Percentiles rank a stretch among this genome's conserved stretches.
Conservation (phyloP, 2,329 filamentous ascomycete species). For the Sordariomycetes sp. region DNA sequence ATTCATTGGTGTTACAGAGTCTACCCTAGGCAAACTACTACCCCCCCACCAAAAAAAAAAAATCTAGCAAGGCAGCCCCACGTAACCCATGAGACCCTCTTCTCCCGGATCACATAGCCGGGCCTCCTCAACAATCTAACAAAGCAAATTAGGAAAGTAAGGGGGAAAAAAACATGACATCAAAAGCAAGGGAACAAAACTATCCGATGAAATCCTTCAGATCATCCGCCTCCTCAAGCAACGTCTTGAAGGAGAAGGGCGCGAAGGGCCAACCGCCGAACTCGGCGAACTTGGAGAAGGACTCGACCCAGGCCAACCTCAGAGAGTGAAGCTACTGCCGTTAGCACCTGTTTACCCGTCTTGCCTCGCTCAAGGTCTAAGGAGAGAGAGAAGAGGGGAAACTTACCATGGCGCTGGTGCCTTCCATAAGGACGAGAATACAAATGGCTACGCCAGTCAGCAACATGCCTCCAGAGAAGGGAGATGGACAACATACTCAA, state of each 20-base stretch:
- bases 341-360: neutral
- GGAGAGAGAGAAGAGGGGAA: too few relatives aligned
- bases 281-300: conserved; percentile 94
- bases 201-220: conserved; percentile 41
- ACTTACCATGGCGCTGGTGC: conserved; percentile 78
- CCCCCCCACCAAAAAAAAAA: neutral
- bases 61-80: too few relatives aligned
- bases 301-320: conserved; percentile 90
- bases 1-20: neutral
- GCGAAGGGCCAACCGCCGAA: conserved; percentile 78
- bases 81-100: too few relatives aligned
- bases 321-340: conserved; percentile 48
- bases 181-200: conserved; percentile 2
- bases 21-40: too few relatives aligned
- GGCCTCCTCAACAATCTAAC: neutral
- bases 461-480: neutral
- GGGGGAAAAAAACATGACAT: neutral
- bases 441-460: conserved; percentile 21
- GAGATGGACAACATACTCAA: conserved; percentile 34
- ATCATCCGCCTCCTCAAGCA: conserved; percentile 71
- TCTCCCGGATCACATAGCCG: too few relatives aligned
- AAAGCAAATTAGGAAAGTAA: too few relatives aligned
- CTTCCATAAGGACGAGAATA: conserved; percentile 87
- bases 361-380: neutral
- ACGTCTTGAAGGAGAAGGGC: conserved; percentile 74